Base-by-base conservation (phyloP, 139 green algal species). In the Chlorella sp. region DNA sequence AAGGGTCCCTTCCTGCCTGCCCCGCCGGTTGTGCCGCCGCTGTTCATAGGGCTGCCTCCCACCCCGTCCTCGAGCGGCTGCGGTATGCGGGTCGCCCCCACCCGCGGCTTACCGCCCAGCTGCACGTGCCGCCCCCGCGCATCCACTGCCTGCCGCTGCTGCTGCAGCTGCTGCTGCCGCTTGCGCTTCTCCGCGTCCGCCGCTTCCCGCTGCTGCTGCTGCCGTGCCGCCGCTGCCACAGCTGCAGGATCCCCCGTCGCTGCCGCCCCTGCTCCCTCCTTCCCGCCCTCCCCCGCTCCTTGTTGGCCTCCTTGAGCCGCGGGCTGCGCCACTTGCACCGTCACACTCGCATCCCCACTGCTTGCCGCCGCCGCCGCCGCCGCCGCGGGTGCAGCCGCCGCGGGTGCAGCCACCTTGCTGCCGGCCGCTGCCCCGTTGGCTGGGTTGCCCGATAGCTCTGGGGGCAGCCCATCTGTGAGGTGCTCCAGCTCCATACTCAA, bases 401-500 rank as follows among this genome's bases (percentile, higher is more conserved):
- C 81, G 34, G 40, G 78, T 24, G 40, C 22, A 5, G 78, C 78
- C 3, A 24, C 78, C 34, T 32, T 64, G 39, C 39, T 24, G 40
- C 24, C 26, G 40, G 78, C 26, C 11, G 60, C 82, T 42, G 0
- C 53, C n/a, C 57, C 60, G 19, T 76, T 86, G 34, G 34, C n/a
- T 48, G 57, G 18, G 0, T 53, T 57, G 48, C 48, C 48, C 48
- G 48, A 57, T 9, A 57, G n/a, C 40, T 86, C 48, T 34, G 53
- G 16, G 39, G 83, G 83, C 36, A 81, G 39, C 28, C 40, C 84
- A 0, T 36, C 32, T 34, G 84, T 88, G 0, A 88, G 84, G 39
- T 81, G 84, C 66, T 88, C 84, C 84, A 88, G 84, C 84, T 88
- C 84, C 39, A 66, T 24, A 68, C 84, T 83, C 32, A 89, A 42